Evolutionary conservation across 148 eudicot genomes (phyloP), one percentile per base, ranked within the genome.

Genomic region (Pouteria glomerata): DNA sequence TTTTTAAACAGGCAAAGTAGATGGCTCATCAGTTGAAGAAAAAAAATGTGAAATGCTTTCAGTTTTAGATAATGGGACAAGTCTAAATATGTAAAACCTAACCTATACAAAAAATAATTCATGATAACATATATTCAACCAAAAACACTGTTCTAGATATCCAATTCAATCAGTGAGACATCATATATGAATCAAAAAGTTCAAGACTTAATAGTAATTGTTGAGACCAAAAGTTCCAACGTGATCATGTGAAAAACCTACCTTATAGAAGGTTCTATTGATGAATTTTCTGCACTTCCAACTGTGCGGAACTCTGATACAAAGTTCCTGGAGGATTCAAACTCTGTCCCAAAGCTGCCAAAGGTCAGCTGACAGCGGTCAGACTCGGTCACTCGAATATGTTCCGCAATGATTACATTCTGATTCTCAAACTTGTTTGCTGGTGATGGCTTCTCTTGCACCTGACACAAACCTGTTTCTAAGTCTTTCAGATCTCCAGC

Each of bases 361-460:
- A 93, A 94, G 39, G 88, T 91, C 71, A 91, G 73, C 73, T 82
- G 83, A 77, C 80, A 71, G 52, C 96, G 88, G 30, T 89, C 97
- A 69, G 83, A 81, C 80, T 89, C 96, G 58, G 93, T 82, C 58
- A 94, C 91, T 68, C 97, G 90, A 66, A 94, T 91, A 58, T 91
- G 92, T 69, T 93, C 84, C 58, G 98, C 98, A 56, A 94, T 91
- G 68, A 94, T 83, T 68, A 94, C 98, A 80, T 93, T 93, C 69
- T 87, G 90, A 68, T 71, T 79, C 76, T 86, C 87, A 41, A 77
- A 52, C 16, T 77, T 81, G 71, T 81, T 82, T 23, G 77, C 75
- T 45, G 66, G 80, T 50, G 88, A 80, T 24, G 81, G 71, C 70
- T 79, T 82, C 72, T 86, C 88, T 73, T 83, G 84, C 78, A 86